Conservation (phyloP, 2,329 filamentous ascomycete genomes). For the Colletotrichum salicis region DNA sequence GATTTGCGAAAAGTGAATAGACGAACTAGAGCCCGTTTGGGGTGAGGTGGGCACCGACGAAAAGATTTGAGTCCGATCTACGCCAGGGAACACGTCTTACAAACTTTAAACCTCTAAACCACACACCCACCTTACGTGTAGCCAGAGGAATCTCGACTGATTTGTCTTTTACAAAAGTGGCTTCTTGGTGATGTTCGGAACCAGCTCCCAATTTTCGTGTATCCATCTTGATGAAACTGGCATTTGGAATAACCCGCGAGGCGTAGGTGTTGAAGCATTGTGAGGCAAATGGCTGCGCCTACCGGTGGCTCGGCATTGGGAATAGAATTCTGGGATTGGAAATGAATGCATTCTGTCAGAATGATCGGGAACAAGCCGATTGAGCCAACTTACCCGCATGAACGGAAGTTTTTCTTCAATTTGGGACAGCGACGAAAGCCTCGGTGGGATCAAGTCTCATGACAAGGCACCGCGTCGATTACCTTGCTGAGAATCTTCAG, state of each 20-base stretch:
- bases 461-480: no score
- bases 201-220: not conserved
- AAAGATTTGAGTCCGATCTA: not conserved
- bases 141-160: not conserved
- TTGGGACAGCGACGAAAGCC: not conserved
- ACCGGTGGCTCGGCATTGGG: not conserved
- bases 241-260: not conserved
- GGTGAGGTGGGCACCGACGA: not conserved
- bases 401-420: not conserved
- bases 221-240: slow-evolving; percentile 7
- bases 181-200: not conserved
- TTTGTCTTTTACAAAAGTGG: not conserved
- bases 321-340: not conserved
- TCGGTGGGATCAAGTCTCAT: not conserved
- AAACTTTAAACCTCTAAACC: slow-evolving; percentile 19
- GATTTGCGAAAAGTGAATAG: slow-evolving; percentile 16
- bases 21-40: slow-evolving; percentile 15
- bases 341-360: not conserved
- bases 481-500: no score
- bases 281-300: not conserved
- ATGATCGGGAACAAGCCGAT: not conserved
- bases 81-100: slow-evolving; percentile 24
- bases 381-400: not conserved
- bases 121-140: not conserved
- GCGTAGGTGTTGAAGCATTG: not conserved